phyloP scores from a whole-genome alignment of 495 filamentous ascomycete genomes.

The Daldinia caldariorum region DNA sequence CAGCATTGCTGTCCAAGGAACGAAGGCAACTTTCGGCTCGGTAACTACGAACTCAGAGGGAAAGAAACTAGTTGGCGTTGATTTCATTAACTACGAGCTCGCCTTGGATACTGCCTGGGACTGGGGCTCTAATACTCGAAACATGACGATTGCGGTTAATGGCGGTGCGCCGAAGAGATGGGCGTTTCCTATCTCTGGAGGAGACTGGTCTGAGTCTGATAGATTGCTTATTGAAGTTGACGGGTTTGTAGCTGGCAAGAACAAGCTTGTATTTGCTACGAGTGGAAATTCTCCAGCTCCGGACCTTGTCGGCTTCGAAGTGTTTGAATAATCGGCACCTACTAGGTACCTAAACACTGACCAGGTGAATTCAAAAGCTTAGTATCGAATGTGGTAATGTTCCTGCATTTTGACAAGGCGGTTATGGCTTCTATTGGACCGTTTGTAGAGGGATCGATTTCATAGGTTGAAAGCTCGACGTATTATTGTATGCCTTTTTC shows the following conservation, averaged over 20 bases:
- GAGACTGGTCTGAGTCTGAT: constrained; percentile 61
- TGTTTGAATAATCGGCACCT: constrained; percentile 26
- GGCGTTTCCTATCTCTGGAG: constrained; percentile 60
- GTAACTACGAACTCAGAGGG: constrained; percentile 32
- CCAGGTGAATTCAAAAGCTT: no score
- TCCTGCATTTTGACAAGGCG: no score
- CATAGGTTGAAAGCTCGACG: no score
- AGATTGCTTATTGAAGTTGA: constrained; percentile 55
- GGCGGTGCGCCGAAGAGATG: constrained; percentile 52
- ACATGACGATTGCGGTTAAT: constrained; percentile 60
- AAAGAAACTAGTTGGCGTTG: constrained; percentile 55
- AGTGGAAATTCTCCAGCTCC: constrained; percentile 28
- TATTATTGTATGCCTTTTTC: no score
- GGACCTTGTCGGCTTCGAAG: constrained; percentile 44
- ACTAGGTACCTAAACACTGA: no score
- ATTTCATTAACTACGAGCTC: constrained; percentile 64
- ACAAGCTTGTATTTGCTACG: constrained; percentile 37
- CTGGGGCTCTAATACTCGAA: constrained; percentile 56
- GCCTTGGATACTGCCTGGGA: constrained; percentile 56
- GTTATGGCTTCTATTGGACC: no score
- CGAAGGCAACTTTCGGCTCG: constrained; percentile 39
- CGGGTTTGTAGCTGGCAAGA: constrained; percentile 56
- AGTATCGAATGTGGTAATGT: no score
- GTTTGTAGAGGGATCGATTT: no score
- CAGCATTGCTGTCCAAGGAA: constrained; percentile 41